Evolutionary conservation across 2,329 filamentous ascomycete genomes (phyloP).

Genomic region (Pestalotiopsis sp.): DNA sequence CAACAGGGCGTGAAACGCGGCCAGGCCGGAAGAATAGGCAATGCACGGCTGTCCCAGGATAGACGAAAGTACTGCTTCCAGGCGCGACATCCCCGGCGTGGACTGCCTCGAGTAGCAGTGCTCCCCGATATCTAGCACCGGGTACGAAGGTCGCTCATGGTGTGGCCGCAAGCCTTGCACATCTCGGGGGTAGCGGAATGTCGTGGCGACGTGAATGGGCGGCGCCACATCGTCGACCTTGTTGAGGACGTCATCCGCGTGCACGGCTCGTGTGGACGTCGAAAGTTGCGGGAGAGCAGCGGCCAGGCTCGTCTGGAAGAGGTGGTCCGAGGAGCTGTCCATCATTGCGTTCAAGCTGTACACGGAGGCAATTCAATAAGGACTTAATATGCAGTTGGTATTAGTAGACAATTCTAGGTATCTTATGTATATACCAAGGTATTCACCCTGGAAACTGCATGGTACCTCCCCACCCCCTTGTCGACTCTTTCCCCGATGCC

Average conservation of each 20-base stretch:
- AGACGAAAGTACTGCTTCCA: slow-evolving; percentile 79
- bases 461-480: neutral
- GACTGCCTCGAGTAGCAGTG: slow-evolving; percentile 85
- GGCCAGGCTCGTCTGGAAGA: slow-evolving; percentile 20
- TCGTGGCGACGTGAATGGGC: slow-evolving; percentile 87
- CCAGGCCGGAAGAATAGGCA: slow-evolving; percentile 82
- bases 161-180: slow-evolving; percentile 6
- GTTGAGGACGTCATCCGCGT: slow-evolving; percentile 80
- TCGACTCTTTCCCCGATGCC: neutral
- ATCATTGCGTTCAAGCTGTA: neutral
- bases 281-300: slow-evolving; percentile 43
- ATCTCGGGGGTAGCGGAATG: slow-evolving; percentile 69
- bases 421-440: neutral
- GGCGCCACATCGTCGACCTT: slow-evolving; percentile 79
- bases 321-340: neutral
- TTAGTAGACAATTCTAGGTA: neutral
- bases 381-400: neutral
- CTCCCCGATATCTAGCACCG: slow-evolving; percentile 47
- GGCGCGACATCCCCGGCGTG: slow-evolving; percentile 79
- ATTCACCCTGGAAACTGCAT: neutral
- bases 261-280: slow-evolving; percentile 71
- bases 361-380: neutral
- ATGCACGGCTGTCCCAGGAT: slow-evolving; percentile 71
- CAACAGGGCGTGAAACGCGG: slow-evolving; percentile 85
- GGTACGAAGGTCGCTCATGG: slow-evolving; percentile 44